phyloP scores from a whole-genome alignment of 495 filamentous ascomycete species.

The Talaromyces borbonicus region DNA sequence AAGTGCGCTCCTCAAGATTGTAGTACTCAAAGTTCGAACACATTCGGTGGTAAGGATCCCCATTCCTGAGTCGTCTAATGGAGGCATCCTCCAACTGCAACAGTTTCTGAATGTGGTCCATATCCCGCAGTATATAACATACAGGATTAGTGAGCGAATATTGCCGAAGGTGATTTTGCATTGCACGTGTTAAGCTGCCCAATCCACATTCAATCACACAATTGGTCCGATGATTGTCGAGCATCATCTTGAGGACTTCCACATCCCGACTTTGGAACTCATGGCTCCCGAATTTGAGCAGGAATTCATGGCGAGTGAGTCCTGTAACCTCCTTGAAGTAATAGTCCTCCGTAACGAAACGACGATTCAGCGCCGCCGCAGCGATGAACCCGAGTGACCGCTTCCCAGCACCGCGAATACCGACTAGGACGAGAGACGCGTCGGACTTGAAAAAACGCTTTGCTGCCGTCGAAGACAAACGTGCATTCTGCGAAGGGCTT shows the following conservation, averaged over 20 bases:
- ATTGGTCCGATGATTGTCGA: constrained; percentile 50
- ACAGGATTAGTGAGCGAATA: constrained; percentile 60
- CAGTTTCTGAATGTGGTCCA: constrained; percentile 52
- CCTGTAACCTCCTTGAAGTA: constrained; percentile 65
- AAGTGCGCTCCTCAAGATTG: constrained; percentile 46
- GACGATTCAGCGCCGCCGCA: constrained; percentile 60
- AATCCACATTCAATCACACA: constrained; percentile 66
- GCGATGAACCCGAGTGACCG: constrained; percentile 71
- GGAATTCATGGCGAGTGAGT: constrained; percentile 50
- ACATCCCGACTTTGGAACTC: constrained; percentile 56
- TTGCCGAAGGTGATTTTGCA: constrained; percentile 47
- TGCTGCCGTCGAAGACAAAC: not conserved
- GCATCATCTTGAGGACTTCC: constrained; percentile 55
- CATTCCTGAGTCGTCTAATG: constrained; percentile 38
- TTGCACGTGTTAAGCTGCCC: constrained; percentile 46
- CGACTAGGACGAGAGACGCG: constrained; percentile 68
- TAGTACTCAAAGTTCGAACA: constrained; percentile 77
- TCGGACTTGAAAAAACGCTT: constrained; percentile 43
- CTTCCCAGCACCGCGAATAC: constrained; percentile 69
- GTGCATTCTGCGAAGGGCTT: constrained; percentile 12
- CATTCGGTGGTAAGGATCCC: constrained; percentile 44
- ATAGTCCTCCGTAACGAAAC: constrained; percentile 67
- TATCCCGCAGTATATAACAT: constrained; percentile 62
- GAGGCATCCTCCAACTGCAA: constrained; percentile 51
- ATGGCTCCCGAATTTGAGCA: constrained; percentile 52